Base-by-base conservation (phyloP, 352 stramenopile species). In the Phytopythium oedochilum region DNA sequence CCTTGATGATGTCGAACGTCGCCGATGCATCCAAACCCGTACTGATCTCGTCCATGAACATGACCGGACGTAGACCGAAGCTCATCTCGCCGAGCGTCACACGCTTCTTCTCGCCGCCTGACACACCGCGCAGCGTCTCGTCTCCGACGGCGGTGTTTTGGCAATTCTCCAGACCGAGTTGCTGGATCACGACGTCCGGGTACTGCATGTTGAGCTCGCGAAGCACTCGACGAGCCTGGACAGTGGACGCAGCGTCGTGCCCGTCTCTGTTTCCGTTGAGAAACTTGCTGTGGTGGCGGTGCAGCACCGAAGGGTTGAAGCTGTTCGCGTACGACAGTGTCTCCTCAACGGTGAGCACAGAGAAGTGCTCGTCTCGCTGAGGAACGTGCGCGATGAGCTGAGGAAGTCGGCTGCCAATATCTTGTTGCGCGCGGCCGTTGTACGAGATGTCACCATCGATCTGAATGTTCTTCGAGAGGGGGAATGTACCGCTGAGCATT, bases 11-110 rank as follows among this genome's bases (percentile, higher is more conserved):
- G 60, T 97, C 90, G 61, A 81, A 96, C 1, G 89, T 96, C 5
- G 88, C 95, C 5, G 86, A 73, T 17, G 71, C 71, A 69, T 98
- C 91, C n/a, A 98, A 73, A n/a, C 91, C 92, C 22, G 88, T 97
- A 45, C 71, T 90, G 59, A 98, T 96, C 71, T 94, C 82, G 66
- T 98, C 91, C 57, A 75, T 79, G 39, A 89, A 86, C 18, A 80
- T 59, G 5, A 94, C 72, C 18, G 58, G 65, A 39, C 72, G 61
- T 28, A 65, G 51, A 18, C 68, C 64, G 34, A 86, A 67, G 73
- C 95, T 6, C 96, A 60, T 63, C n/a, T 68, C 64, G 11, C 60
- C 64, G 6, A 45, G 63, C 0, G 64, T 71, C 7, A 68, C 86
- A 29, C 92, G 77, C 18, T 86, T 68, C 26, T 79, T 80, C 66